Conservation (phyloP, 345 rosid genomes). For the Eucalyptus regnans region DNA sequence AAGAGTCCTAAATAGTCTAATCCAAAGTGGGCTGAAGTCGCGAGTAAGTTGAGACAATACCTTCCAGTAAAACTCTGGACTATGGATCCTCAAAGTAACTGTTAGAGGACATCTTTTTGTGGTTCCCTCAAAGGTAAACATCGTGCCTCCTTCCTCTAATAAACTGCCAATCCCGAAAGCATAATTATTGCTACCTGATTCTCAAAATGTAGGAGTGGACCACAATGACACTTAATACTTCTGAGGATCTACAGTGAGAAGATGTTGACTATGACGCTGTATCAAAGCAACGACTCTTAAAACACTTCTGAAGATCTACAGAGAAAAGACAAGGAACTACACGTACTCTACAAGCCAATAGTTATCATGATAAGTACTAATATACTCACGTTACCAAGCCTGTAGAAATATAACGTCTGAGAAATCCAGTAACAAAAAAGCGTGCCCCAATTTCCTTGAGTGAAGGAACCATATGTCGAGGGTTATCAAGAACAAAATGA, state of each 20-base stretch:
- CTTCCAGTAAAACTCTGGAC: slow-evolving; percentile 90
- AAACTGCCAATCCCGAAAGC: slow-evolving; percentile 13
- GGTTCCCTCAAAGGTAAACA: slow-evolving; percentile 34
- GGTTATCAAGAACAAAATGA: slow-evolving; percentile 33
- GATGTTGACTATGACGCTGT: not conserved
- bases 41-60: slow-evolving; percentile 3
- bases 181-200: not conserved
- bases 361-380: not conserved
- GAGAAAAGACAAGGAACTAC: not conserved
- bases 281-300: too few species aligned
- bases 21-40: not conserved
- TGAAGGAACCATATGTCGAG: slow-evolving; percentile 75
- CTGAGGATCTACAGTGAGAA: not conserved
- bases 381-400: slow-evolving; percentile 60
- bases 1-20: not conserved
- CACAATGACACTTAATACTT: not conserved
- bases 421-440: slow-evolving; percentile 59
- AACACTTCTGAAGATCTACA: not conserved
- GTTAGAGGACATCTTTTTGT: slow-evolving; percentile 25
- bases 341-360: not conserved
- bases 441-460: slow-evolving; percentile 67
- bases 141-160: slow-evolving; percentile 69
- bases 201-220: not conserved
- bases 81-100: slow-evolving; percentile 53
- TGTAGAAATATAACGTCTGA: slow-evolving; percentile 49